A percentile compares a stretch with the other conserved stretches of the same genome.
These are phyloP conservation scores for Adansonia grandidieri DNA, from an alignment of 441 rosid species.

Conservation along the genomic window DNA sequence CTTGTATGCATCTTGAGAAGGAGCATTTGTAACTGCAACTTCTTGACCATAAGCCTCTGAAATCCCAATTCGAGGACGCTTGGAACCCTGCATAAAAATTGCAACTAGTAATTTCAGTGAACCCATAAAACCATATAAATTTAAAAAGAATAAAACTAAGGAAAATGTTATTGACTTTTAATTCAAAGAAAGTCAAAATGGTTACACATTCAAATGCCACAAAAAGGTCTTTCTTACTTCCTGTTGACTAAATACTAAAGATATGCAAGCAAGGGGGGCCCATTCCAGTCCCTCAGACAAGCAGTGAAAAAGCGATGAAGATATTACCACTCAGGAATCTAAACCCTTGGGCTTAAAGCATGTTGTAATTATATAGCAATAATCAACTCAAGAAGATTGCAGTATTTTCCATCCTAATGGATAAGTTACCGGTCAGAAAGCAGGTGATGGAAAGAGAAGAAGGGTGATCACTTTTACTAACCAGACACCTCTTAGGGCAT, in stretches of 20 bases:
- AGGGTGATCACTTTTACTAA: background rate
- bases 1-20: slow-evolving; percentile 57
- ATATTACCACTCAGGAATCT: slow-evolving; percentile 8
- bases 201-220: background rate
- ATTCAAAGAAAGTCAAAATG: slow-evolving; percentile 17
- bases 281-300: slow-evolving; percentile 12
- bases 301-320: background rate
- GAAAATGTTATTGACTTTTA: slow-evolving; percentile 18
- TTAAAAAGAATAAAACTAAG: background rate
- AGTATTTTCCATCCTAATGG: slow-evolving; percentile 5
- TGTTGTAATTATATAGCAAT: background rate
- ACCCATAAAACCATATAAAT: slow-evolving; percentile 1
- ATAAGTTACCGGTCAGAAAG: background rate
- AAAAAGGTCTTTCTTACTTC: background rate
- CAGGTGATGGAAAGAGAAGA: background rate
- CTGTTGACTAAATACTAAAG: background rate
- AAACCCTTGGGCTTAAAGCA: slow-evolving; percentile 9
- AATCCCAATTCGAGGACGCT: slow-evolving; percentile 80
- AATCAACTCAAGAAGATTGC: slow-evolving; percentile 10
- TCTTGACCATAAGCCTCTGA: slow-evolving; percentile 74
- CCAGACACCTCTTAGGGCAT: background rate
- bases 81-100: slow-evolving; percentile 72
- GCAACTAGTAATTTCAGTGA: slow-evolving; percentile 19
- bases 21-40: slow-evolving; percentile 52
- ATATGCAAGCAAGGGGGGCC: background rate